Base-by-base conservation (phyloP, 441 rosid genomes). In the Macaranga tanarius region DNA sequence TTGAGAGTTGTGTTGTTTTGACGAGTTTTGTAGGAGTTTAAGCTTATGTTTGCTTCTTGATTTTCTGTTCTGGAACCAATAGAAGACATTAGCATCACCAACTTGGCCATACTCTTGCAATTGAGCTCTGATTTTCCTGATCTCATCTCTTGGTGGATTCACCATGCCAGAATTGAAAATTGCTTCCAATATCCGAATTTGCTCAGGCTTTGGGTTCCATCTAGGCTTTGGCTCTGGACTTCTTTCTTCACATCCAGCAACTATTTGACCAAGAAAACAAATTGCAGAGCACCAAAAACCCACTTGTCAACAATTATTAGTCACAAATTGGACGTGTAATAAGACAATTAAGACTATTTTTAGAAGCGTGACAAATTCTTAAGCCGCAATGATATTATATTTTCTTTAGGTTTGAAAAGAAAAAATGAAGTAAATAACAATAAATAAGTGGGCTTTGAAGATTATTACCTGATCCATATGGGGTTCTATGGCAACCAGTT, bases 171-270 rank as follows among this genome's bases (percentile, higher is more conserved):
- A 95, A 83, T 95, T 92, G 73, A 95, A 95, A 76, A 95, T 95
- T 12, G 95, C 89, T 81, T 95, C 99, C n/a, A 95, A 86, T 25
- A 95, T 95, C 54, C 95, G 86, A 75, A 95, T 93, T 80, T 95
- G 99, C 85, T 95, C 98, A 5, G 99, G 98, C 75, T 89, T 95
- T 7, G 99, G 99, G 75, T 95, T 95, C 99, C 98, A 95, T 78
- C 99, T 88, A 0, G 98, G 98, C 75, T 95, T 95, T 22, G 99
- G 98, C 82, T 95, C 99, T 13, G 97, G 97, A n/a, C 92, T 90
- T 64, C 94, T 80, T 83, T 95, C 99, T 69, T 95, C 99, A 67
- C 92, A 83, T 62, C 90, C 97, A 69, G 79, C 47, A 76, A 72
- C 86, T 73, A 72, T 20, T 67, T 10, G 52, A 66, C 11, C 52